Base-by-base conservation (phyloP, 176 grass and related monocot genomes). In the Oryza coarctata region DNA sequence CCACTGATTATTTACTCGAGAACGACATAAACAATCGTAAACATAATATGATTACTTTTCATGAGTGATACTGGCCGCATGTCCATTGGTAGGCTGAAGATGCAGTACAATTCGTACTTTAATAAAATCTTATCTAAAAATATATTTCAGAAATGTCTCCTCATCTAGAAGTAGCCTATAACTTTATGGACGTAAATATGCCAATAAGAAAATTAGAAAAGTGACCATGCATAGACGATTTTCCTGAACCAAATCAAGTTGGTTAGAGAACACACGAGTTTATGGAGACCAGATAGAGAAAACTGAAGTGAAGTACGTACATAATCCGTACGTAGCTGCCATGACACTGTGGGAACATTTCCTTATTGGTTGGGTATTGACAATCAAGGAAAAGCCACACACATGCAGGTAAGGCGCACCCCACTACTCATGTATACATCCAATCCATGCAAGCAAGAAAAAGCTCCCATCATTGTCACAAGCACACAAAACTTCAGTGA, bases 361-460 rank as follows among this genome's bases (percentile, higher is more conserved):
- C 76, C n/a, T 13, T 10, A 55, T 6, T 49, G 63, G 27, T 49
- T 33, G 62, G 62, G 39, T 63, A 43, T 61, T 84, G 64, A 78
- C 32, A 61, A 70, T 34, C 40, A 84, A 32, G 35, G 32, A 58
- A 38, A 71, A 76, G 47, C 12, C 39, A 55, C 50, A 55, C 50
- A 20, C 50, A 55, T n/a, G 11, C 25, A n/a, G 25, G 34, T 2
- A 60, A 69, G 49, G 57, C 32, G 45, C 52, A 69, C 17, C 32
- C 5, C 35, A 36, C 35, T 13, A 38, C 58, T 65, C 58, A 34
- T 32, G 29, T 35, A 68, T 61, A 47, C 73, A 28, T 5, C 41
- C 40, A 52, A 52, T 55, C 50, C 50, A 55, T 55, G 50, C 50
- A 52, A 52, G 49, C 20, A 55, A 36, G 35, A 6, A 55, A 55